Percentiles rank a stretch among this genome's conserved stretches.
Evolutionary conservation across 2,329 filamentous ascomycete genomes (phyloP).

Genomic region (Blumeria hordei): DNA sequence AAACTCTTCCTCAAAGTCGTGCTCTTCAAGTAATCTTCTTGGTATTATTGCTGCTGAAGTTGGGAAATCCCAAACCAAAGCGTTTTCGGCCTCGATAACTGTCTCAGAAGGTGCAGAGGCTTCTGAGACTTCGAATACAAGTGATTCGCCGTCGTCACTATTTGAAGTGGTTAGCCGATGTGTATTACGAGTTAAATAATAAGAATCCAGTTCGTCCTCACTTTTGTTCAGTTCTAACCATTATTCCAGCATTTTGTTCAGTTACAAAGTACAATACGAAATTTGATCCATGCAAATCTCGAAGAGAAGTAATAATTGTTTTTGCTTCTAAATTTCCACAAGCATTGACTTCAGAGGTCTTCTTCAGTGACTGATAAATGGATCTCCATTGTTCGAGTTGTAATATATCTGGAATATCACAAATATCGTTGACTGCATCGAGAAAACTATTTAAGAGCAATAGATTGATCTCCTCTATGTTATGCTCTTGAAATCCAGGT

Average conservation of each 20-base stretch:
- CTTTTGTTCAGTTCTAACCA: slow-evolving; percentile 17
- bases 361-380: neutral
- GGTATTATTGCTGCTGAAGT: slow-evolving; percentile 25
- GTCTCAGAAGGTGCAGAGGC: slow-evolving; percentile 26
- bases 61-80: slow-evolving; percentile 35
- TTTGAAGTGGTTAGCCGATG: slow-evolving; percentile 4
- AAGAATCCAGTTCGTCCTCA: slow-evolving; percentile 11
- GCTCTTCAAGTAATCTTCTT: slow-evolving; percentile 16
- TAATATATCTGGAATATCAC: neutral
- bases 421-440: neutral
- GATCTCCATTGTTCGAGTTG: neutral
- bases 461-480: slow-evolving; percentile 10
- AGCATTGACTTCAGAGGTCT: neutral
- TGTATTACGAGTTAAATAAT: slow-evolving; percentile 1
- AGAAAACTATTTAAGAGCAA: neutral
- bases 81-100: slow-evolving; percentile 25
- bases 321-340: neutral
- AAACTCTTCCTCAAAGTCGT: slow-evolving; percentile 22
- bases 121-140: slow-evolving; percentile 36
- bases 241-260: slow-evolving; percentile 23
- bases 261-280: slow-evolving; percentile 20
- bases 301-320: neutral
- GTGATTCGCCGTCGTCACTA: slow-evolving; percentile 8
- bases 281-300: neutral
- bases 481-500: slow-evolving; percentile 15